Evolutionary conservation across 768 basidiomycete genomes (phyloP).

Genomic region (Chalciporus chontae): DNA sequence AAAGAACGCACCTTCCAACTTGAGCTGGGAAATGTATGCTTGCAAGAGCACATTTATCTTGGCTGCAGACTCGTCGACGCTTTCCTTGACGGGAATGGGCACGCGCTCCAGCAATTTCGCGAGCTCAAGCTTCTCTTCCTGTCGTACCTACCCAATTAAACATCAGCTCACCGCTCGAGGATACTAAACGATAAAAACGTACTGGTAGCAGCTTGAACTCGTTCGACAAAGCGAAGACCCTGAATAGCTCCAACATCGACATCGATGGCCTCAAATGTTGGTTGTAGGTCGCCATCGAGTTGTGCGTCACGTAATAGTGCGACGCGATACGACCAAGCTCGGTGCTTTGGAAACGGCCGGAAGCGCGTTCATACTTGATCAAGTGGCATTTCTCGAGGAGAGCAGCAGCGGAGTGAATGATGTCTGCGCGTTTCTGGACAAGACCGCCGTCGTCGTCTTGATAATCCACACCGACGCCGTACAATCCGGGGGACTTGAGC

Average conservation of each 20-base stretch:
- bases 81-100: constrained; percentile 95
- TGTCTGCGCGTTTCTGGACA: constrained; percentile 92
- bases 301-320: constrained; percentile 93
- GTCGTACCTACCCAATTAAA: constrained; percentile 48
- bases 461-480: constrained; percentile 87
- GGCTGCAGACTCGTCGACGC: constrained; percentile 92
- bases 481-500: constrained; percentile 84
- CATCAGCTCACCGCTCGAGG: constrained; percentile 3
- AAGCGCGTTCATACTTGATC: constrained; percentile 87
- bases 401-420: constrained; percentile 89
- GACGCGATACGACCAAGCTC: constrained; percentile 93
- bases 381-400: constrained; percentile 92
- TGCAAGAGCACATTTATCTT: constrained; percentile 97
- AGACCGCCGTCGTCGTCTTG: constrained; percentile 79
- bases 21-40: constrained; percentile 90
- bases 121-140: constrained; percentile 85
- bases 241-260: constrained; percentile 86
- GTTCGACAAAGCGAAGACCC: constrained; percentile 92
- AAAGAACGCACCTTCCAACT: constrained; percentile 65
- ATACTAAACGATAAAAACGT: constrained; percentile 16
- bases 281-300: constrained; percentile 96
- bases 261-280: constrained; percentile 87
- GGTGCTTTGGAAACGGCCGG: constrained; percentile 87
- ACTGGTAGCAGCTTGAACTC: constrained; percentile 92
- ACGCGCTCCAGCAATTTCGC: constrained; percentile 89